Percentiles rank a stretch among this genome's conserved stretches.
Evolutionary conservation across 2,329 filamentous ascomycete genomes (phyloP).

Genomic region (Aspergillus sp.): DNA sequence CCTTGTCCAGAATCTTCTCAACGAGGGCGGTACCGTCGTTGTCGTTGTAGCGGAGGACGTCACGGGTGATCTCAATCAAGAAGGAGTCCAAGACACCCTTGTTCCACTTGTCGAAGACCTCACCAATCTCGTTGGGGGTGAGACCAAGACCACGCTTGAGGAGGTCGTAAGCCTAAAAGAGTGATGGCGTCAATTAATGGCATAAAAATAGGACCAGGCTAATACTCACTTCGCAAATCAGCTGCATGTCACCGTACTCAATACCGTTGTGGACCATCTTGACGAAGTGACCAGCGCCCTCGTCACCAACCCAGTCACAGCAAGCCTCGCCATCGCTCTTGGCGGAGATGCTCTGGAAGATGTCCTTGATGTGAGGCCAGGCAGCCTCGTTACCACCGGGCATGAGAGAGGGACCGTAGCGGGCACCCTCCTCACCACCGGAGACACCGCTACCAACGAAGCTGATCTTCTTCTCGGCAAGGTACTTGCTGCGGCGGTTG

Average conservation of each 20-base stretch:
- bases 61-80: constrained; percentile 97
- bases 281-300: constrained; percentile 99
- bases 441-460: constrained; percentile 98
- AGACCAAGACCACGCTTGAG: constrained; percentile 96
- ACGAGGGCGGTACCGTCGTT: constrained; percentile 86
- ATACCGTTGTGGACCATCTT: constrained; percentile 99
- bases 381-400: constrained; percentile 97
- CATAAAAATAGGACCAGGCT: not conserved
- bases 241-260: constrained; percentile 99
- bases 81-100: constrained; percentile 97
- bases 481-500: constrained; percentile 93
- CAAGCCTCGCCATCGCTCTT: constrained; percentile 96
- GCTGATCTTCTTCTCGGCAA: constrained; percentile 78
- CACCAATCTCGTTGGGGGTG: constrained; percentile 88
- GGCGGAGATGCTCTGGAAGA: constrained; percentile 95
- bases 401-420: constrained; percentile 97
- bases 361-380: constrained; percentile 97
- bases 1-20: constrained; percentile 98
- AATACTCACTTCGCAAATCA: constrained; percentile 85
- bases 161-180: constrained; percentile 86
- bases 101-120: constrained; percentile 95
- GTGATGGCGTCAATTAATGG: not conserved
- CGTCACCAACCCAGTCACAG: constrained; percentile 99
- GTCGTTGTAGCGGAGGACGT: constrained; percentile 98
- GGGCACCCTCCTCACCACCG: constrained; percentile 97